Evolutionary conservation across 805 yeast genomes (phyloP), one percentile per base, ranked within the genome.

Genomic region (Candida morakotiae): DNA sequence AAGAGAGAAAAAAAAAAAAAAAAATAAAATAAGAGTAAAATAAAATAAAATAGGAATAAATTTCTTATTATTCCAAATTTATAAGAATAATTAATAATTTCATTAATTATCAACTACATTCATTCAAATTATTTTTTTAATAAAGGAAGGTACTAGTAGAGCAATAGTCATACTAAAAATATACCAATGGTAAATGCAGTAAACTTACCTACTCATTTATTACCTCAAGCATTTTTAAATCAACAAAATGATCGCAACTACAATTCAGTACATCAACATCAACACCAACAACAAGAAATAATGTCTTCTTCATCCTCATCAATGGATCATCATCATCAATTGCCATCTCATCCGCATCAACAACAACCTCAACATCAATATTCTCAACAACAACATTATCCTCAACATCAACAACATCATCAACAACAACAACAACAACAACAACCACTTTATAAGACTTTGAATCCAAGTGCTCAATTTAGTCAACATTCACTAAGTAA

Each of bases 121-220:
- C n/a, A n/a, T n/a, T n/a, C n/a, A n/a, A n/a, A n/a, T n/a, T n/a
- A n/a, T n/a, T n/a, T n/a, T n/a, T n/a, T n/a, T n/a, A n/a, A n/a
- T n/a, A n/a, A n/a, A n/a, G n/a, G n/a, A n/a, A n/a, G n/a, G n/a
- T n/a, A n/a, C n/a, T n/a, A n/a, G n/a, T n/a, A n/a, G n/a, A n/a
- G n/a, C n/a, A n/a, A n/a, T n/a, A n/a, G n/a, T n/a, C n/a, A n/a
- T n/a, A n/a, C n/a, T n/a, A n/a, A n/a, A n/a, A n/a, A n/a, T n/a
- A n/a, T n/a, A n/a, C 37, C 37, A 34, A 31, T 31, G 38, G 38
- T 25, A 4, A 29, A 44, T 21, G 31, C 45, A 10, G 46, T 52
- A 9, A 51, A 43, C 29, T 40, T 55, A 13, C 60, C 61, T 7
- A 46, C 52, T 5, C 58, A 53, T 41, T 45, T 56, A 31, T 37